phyloP scores from a whole-genome alignment of 1,284 basidiomycete genomes.

The Heliocybe sulcata region DNA sequence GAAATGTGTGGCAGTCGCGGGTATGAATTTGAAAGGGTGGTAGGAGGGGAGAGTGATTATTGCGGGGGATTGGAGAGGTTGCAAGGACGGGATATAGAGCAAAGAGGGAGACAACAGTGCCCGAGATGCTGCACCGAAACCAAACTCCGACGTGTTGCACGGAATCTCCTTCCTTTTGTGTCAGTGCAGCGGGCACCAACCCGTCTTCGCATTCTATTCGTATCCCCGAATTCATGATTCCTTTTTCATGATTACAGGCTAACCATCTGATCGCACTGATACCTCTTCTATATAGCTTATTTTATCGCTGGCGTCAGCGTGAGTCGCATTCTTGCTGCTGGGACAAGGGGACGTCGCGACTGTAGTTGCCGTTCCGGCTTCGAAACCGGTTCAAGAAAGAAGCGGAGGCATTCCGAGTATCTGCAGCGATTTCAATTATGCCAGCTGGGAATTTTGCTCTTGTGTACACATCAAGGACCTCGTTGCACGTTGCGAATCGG shows the following conservation, averaged over 20 bases:
- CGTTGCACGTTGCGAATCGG: too few species aligned
- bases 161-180: background rate
- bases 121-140: background rate
- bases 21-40: slow-evolving; percentile 6
- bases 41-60: slow-evolving; percentile 13
- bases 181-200: background rate
- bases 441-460: background rate
- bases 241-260: too few species aligned
- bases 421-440: background rate
- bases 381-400: background rate
- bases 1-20: background rate
- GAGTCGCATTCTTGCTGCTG: too few species aligned
- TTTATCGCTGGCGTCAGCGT: too few species aligned
- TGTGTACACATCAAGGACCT: background rate
- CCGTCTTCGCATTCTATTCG: background rate
- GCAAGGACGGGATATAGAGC: slow-evolving; percentile 6
- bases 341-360: too few species aligned
- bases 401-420: background rate
- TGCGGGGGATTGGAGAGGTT: background rate
- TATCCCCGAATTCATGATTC: too few species aligned
- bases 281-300: too few species aligned
- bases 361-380: background rate
- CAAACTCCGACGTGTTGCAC: slow-evolving; percentile 3
- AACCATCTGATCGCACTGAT: too few species aligned
- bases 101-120: slow-evolving; percentile 1